Conservation (phyloP, 192 early-diverging fungal species). For the Jimgerdemannia flammicorona region DNA sequence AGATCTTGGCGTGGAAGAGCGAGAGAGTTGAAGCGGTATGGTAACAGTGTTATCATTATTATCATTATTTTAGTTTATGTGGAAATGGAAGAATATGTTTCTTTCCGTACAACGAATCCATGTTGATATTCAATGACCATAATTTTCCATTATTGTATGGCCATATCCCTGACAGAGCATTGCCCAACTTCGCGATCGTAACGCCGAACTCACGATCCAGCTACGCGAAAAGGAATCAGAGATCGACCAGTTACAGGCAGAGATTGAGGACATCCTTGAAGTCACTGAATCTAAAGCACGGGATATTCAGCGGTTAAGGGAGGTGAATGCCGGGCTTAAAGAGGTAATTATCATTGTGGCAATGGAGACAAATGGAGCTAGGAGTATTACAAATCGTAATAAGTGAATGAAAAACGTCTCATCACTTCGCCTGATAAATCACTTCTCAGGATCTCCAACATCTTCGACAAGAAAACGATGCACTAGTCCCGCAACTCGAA, state of each 20-base stretch:
- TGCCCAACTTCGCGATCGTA: constrained; percentile 24
- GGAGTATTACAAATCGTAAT: no score
- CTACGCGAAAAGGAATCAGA: constrained; percentile 36
- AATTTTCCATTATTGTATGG: no score
- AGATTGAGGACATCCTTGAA: constrained; percentile 25
- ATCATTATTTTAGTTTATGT: no score
- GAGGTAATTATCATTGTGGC: constrained; percentile 1
- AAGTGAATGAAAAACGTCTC: no score
- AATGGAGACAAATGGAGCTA: no score
- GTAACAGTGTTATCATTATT: no score
- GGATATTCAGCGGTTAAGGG: constrained; percentile 20
- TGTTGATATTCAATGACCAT: no score
- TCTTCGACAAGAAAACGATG: constrained; percentile 9
- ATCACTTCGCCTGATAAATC: neutral
- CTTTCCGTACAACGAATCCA: no score
- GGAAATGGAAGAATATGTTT: no score
- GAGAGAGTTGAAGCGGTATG: no score
- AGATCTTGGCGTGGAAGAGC: no score
- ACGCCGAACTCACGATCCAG: constrained; percentile 35
- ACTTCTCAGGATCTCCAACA: constrained; percentile 10
- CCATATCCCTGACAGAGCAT: no score
- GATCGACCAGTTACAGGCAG: constrained; percentile 25
- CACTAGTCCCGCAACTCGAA: constrained; percentile 10
- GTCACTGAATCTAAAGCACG: constrained; percentile 4
- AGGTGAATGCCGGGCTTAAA: constrained; percentile 5